Conservation (phyloP, 1,139 yeast genomes). For the Sugiyamaella xylanicola region DNA sequence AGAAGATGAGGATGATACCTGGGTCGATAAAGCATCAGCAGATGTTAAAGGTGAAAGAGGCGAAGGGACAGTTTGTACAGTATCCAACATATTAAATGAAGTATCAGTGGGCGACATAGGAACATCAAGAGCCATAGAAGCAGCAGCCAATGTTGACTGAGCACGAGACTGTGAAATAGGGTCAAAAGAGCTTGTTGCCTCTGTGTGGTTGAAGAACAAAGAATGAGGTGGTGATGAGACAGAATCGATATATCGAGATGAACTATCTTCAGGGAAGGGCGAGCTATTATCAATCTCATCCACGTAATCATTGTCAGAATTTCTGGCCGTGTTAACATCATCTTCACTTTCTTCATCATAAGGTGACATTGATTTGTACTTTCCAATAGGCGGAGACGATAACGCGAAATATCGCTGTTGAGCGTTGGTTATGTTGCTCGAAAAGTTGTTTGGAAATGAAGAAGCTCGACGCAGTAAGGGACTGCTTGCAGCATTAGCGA, state of each 20-base stretch:
- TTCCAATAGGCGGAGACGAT: background rate
- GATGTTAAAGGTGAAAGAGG: background rate
- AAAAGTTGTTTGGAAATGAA: too few relatives aligned
- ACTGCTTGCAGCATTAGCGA: background rate
- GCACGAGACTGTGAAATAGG: background rate
- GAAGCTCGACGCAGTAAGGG: background rate
- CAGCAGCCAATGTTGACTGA: background rate
- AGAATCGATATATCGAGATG: background rate
- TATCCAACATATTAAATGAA: background rate
- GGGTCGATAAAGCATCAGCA: background rate
- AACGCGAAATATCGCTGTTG: background rate
- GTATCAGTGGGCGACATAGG: constrained; percentile 2
- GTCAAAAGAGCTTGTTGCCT: background rate
- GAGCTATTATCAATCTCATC: background rate
- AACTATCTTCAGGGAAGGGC: too few relatives aligned
- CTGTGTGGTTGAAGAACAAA: background rate
- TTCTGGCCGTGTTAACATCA: background rate
- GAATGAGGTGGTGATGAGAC: background rate
- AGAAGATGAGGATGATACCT: background rate
- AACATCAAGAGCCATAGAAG: background rate
- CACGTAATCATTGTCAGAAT: background rate
- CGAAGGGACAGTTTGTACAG: background rate
- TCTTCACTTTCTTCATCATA: background rate
- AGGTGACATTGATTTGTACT: background rate
- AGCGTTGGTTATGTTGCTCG: too few relatives aligned